Evolutionary conservation across 495 filamentous ascomycete species (phyloP).

Genomic region (Cairneyella variabilis): DNA sequence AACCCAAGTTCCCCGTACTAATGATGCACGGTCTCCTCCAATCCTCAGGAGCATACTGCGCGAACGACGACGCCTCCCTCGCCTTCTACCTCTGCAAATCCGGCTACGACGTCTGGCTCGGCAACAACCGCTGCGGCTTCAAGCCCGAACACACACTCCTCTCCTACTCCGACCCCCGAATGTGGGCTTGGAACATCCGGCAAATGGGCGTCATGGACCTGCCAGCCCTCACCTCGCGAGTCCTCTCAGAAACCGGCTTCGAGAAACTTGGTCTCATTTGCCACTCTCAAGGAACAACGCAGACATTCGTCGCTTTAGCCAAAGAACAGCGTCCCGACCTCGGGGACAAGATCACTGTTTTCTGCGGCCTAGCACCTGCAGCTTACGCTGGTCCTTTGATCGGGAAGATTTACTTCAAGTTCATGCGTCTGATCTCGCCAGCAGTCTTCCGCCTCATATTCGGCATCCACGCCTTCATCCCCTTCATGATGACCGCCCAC

Average conservation of each 20-base stretch:
- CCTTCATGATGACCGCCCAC: conserved; percentile 89
- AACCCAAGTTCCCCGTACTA: conserved; percentile 75
- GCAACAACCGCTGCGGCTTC: conserved; percentile 91
- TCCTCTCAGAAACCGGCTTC: conserved; percentile 80
- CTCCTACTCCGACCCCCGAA: conserved; percentile 71
- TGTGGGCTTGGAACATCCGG: conserved; percentile 97
- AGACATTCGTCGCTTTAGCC: conserved; percentile 84
- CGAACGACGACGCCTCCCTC: conserved; percentile 84
- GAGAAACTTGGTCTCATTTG: conserved; percentile 77
- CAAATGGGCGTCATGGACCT: conserved; percentile 92
- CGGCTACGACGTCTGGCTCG: conserved; percentile 96
- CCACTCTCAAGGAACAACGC: conserved; percentile 90
- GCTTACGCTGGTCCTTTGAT: conserved; percentile 88
- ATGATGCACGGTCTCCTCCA: conserved; percentile 88
- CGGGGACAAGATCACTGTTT: conserved; percentile 79
- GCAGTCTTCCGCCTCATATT: conserved; percentile 77
- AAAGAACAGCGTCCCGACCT: conserved; percentile 91
- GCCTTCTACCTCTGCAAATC: conserved; percentile 90
- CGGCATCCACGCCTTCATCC: conserved; percentile 93
- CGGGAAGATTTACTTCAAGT: conserved; percentile 84
- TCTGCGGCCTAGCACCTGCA: conserved; percentile 89
- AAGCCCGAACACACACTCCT: conserved; percentile 70
- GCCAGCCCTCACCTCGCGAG: conserved; percentile 79
- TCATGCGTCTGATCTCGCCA: conserved; percentile 79
- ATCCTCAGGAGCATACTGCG: conserved; percentile 81